These are phyloP conservation scores for Phytomonas francai DNA, from an alignment of 208 protist genomes.

Conservation along the genomic window DNA sequence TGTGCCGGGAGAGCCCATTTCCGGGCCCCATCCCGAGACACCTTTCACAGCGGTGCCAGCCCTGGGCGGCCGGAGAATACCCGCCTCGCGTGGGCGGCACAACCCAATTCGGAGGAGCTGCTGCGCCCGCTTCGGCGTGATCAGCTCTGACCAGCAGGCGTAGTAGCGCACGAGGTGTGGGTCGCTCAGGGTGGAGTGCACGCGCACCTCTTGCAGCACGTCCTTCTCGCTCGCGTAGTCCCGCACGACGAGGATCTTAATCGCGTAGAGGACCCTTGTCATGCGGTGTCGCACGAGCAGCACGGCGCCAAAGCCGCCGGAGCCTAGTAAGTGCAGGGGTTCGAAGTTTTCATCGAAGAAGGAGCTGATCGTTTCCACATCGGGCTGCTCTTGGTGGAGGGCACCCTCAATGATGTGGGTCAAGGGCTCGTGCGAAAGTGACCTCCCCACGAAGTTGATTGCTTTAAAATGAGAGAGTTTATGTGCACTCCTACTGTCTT, in stretches of 20 bases:
- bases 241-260: conserved; percentile 72
- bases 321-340: conserved; percentile 51
- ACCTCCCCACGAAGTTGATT: no score
- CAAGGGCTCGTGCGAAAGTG: no score
- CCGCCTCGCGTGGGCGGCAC: conserved; percentile 27
- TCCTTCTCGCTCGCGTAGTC: conserved; percentile 59
- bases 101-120: conserved; percentile 70
- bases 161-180: conserved; percentile 69
- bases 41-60: not conserved
- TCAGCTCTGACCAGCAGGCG: conserved; percentile 71
- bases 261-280: conserved; percentile 76
- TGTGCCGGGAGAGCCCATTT: not conserved
- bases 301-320: conserved; percentile 60
- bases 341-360: conserved; percentile 89
- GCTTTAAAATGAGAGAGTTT: no score
- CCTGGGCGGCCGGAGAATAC: not conserved
- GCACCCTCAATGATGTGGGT: no score
- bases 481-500: no score
- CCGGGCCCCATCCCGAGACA: not conserved
- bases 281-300: conserved; percentile 69
- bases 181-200: conserved; percentile 62
- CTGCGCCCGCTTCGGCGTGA: conserved; percentile 49
- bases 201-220: conserved; percentile 58
- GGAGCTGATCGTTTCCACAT: conserved; percentile 6
- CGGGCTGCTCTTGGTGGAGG: no score